These are phyloP conservation scores for Solanum chmielewskii DNA, from an alignment of 257 asterid genomes.

Conservation along the genomic window DNA sequence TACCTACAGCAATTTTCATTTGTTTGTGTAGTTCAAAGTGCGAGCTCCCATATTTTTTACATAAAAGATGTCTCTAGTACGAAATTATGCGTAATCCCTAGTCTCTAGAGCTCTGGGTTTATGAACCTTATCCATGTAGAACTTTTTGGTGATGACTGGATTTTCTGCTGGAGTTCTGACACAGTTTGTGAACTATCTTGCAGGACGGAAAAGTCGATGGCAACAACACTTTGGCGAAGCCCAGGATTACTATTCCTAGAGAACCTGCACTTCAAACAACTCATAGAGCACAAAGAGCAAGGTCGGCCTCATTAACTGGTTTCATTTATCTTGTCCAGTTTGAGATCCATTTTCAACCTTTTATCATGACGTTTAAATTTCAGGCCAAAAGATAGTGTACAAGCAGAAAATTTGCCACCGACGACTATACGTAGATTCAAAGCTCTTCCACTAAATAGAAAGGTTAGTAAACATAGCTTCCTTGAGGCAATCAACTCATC, in stretches of 20 bases:
- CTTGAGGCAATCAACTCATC: neutral
- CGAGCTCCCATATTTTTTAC: neutral
- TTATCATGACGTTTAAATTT: conserved; percentile 3
- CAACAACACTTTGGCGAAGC: conserved; percentile 22
- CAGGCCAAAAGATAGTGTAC: conserved; percentile 54
- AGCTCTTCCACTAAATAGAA: conserved; percentile 87
- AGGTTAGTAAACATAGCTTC: conserved; percentile 31
- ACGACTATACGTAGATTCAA: conserved; percentile 55
- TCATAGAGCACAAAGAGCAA: conserved; percentile 59
- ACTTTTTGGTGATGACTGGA: neutral
- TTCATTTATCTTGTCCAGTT: neutral
- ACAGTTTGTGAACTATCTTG: conserved; percentile 3
- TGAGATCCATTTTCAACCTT: neutral
- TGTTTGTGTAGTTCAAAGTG: neutral
- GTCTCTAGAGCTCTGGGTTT: neutral
- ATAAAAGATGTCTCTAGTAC: neutral
- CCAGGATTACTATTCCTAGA: conserved; percentile 67
- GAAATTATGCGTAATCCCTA: neutral
- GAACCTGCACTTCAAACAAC: conserved; percentile 83
- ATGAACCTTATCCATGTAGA: neutral
- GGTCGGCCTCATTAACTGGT: conserved; percentile 23
- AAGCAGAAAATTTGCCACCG: conserved; percentile 24
- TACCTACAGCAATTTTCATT: neutral
- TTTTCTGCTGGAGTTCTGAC: neutral
- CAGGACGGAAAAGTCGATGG: conserved; percentile 52